A percentile compares a stretch with the other conserved stretches of the same genome.
Conservation (phyloP, 2,329 filamentous ascomycete species). For the Pyrenophora tritici-repentis region DNA sequence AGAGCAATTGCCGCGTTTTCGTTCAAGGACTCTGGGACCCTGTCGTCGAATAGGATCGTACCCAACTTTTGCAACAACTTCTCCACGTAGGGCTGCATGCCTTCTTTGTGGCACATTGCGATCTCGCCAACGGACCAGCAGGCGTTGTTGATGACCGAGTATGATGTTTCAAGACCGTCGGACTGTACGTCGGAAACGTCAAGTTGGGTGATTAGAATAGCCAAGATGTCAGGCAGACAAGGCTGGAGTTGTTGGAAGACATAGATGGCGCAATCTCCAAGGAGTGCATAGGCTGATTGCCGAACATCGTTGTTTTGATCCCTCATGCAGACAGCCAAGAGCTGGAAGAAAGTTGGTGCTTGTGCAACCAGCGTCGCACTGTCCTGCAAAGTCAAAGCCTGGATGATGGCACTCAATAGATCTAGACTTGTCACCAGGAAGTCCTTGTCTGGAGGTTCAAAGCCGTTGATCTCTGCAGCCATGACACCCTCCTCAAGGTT, state of each 20-base stretch:
- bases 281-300: constrained; percentile 91
- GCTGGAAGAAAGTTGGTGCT: constrained; percentile 84
- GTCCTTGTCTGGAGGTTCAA: constrained; percentile 90
- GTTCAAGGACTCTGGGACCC: constrained; percentile 82
- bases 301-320: constrained; percentile 89
- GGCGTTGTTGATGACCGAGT: constrained; percentile 95
- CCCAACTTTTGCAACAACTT: constrained; percentile 77
- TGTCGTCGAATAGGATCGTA: constrained; percentile 81
- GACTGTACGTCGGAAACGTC: constrained; percentile 72
- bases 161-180: constrained; percentile 81
- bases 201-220: constrained; percentile 83
- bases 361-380: constrained; percentile 75
- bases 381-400: constrained; percentile 76
- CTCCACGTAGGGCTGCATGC: constrained; percentile 77
- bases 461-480: constrained; percentile 67
- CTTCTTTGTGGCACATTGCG: constrained; percentile 73
- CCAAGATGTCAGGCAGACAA: constrained; percentile 74
- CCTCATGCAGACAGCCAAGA: constrained; percentile 90
- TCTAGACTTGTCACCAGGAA: constrained; percentile 95
- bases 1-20: constrained; percentile 96
- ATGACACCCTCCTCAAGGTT: constrained; percentile 83
- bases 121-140: constrained; percentile 98
- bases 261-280: constrained; percentile 93
- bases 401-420: constrained; percentile 88
- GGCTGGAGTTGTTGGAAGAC: constrained; percentile 81